These are phyloP conservation scores for Corrigiola litoralis DNA, from an alignment of 179 eudicot genomes.

Conservation along the genomic window DNA sequence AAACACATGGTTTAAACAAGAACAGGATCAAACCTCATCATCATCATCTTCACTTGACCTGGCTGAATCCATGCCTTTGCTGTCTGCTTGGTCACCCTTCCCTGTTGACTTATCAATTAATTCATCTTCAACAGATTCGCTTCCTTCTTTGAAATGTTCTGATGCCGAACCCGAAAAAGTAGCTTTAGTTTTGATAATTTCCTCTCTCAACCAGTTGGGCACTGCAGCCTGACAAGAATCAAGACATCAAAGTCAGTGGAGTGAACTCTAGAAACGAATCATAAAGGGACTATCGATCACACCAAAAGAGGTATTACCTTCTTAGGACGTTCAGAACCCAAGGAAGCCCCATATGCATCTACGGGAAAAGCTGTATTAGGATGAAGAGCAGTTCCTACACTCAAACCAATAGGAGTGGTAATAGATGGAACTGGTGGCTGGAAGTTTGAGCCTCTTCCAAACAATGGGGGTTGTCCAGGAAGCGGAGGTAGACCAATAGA, in stretches of 20 bases:
- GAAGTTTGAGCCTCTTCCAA: constrained; percentile 59
- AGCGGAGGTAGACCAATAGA: constrained; percentile 45
- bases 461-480: constrained; percentile 58
- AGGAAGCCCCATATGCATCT: constrained; percentile 61
- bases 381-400: constrained; percentile 47
- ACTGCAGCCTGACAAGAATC: constrained; percentile 67
- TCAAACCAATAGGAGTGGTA: constrained; percentile 48
- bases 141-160: constrained; percentile 47
- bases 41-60: constrained; percentile 80
- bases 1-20: no score
- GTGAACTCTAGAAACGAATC: no score
- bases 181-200: constrained; percentile 83
- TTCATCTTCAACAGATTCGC: constrained; percentile 62
- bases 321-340: constrained; percentile 77
- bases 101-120: constrained; percentile 40
- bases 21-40: constrained; percentile 39
- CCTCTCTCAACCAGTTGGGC: constrained; percentile 98
- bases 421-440: constrained; percentile 50
- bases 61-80: constrained; percentile 72
- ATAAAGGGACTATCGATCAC: no score
- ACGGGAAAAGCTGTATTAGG: constrained; percentile 48
- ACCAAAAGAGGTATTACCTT: constrained; percentile 63
- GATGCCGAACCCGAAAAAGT: constrained; percentile 50
- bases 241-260: no score
- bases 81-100: constrained; percentile 66